These are phyloP conservation scores for Uronychia setigera DNA, from an alignment of 73 alveolate genomes.

Conservation along the genomic window DNA sequence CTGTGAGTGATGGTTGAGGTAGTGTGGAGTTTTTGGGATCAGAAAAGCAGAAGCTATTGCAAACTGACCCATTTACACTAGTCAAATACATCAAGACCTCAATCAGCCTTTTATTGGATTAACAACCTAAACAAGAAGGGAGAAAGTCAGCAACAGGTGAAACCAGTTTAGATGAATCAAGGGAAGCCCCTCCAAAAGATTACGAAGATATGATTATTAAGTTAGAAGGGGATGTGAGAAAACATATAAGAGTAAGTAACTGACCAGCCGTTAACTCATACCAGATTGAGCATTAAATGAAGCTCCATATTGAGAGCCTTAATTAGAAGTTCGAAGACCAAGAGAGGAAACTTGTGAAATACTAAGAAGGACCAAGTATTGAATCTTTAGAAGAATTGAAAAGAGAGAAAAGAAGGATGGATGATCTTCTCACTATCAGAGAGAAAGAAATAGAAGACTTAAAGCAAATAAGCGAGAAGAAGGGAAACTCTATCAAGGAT, in stretches of 20 bases:
- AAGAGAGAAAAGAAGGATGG: constrained; percentile 15
- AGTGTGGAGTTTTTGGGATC: no score
- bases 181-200: constrained; percentile 26
- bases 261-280: background rate
- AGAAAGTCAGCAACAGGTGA: background rate
- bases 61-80: no score
- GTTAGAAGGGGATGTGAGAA: constrained; percentile 40
- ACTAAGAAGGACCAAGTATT: background rate
- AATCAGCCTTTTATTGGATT: background rate
- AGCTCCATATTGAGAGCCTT: constrained; percentile 8
- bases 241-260: constrained; percentile 22
- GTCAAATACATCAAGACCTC: background rate
- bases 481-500: background rate
- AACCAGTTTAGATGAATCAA: background rate
- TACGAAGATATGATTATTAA: constrained; percentile 25
- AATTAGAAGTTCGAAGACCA: constrained; percentile 1
- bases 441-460: constrained; percentile 5
- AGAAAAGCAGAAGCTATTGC: no score
- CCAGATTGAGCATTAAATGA: constrained; percentile 11
- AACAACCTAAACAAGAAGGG: background rate
- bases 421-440: constrained; percentile 7
- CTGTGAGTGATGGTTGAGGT: no score
- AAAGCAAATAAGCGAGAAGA: background rate
- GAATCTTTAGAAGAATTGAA: background rate
- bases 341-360: background rate